A percentile compares a stretch with the other conserved stretches of the same genome.
These are phyloP conservation scores for Gracilariopsis chorda DNA, from an alignment of 23 red algal species.

Conservation along the genomic window DNA sequence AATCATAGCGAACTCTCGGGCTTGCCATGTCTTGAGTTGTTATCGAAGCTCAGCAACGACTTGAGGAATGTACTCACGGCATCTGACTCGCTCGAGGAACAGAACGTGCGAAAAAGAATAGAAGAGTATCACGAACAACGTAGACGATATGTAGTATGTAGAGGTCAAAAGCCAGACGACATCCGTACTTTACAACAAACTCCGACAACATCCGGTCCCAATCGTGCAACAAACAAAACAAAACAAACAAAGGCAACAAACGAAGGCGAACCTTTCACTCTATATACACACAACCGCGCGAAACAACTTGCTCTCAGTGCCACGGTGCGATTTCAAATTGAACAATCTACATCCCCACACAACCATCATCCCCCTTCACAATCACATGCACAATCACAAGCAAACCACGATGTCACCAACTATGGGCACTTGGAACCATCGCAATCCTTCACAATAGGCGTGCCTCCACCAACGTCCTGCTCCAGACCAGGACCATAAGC, in stretches of 20 bases:
- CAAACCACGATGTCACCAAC: neutral
- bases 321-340: neutral
- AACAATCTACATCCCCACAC: neutral
- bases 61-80: too few species aligned
- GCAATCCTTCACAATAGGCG: neutral
- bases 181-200: too few species aligned
- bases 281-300: neutral
- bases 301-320: neutral
- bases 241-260: neutral
- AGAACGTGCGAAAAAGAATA: too few species aligned
- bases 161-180: too few species aligned
- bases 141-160: too few species aligned
- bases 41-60: too few species aligned
- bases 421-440: slow-evolving; percentile 11
- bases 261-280: neutral
- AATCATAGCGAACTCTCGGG: too few species aligned
- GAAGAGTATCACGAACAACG: too few species aligned
- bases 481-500: neutral
- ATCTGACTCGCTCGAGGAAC: too few species aligned
- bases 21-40: too few species aligned
- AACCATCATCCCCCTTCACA: neutral
- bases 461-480: neutral
- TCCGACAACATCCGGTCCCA: too few species aligned
- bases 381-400: neutral
- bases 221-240: too few species aligned